These are phyloP conservation scores for Coffea canephora DNA, from an alignment of 257 asterid species.

Conservation along the genomic window DNA sequence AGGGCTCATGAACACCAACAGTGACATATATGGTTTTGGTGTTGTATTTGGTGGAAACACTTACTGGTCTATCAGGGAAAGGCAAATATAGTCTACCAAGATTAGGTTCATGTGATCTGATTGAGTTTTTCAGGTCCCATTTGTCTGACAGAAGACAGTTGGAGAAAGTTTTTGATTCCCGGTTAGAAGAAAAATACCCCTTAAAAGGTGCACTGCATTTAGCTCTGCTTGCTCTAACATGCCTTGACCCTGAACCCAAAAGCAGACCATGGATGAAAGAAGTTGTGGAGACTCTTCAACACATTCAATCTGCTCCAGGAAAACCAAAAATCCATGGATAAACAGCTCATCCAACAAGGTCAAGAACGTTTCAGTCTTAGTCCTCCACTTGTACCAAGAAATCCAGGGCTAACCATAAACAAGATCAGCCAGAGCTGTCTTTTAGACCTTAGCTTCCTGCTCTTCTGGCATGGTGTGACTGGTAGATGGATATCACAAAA, in stretches of 20 bases:
- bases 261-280: slow-evolving; percentile 66
- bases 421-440: too few relatives aligned
- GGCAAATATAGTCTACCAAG: slow-evolving; percentile 38
- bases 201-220: slow-evolving; percentile 44
- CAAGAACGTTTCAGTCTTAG: too few relatives aligned
- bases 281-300: slow-evolving; percentile 44
- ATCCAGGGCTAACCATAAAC: slow-evolving; percentile 11
- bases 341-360: too few relatives aligned
- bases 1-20: slow-evolving; percentile 53
- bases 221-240: slow-evolving; percentile 53
- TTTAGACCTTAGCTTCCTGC: too few relatives aligned
- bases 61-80: slow-evolving; percentile 53
- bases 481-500: too few relatives aligned
- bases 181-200: slow-evolving; percentile 57
- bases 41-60: slow-evolving; percentile 58
- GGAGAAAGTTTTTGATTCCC: slow-evolving; percentile 48
- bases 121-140: slow-evolving; percentile 56
- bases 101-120: slow-evolving; percentile 35
- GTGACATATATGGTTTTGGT: slow-evolving; percentile 71
- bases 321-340: slow-evolving; percentile 34
- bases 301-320: slow-evolving; percentile 34
- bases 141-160: slow-evolving; percentile 41
- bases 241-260: slow-evolving; percentile 48
- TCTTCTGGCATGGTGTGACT: too few relatives aligned
- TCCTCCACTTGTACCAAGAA: slow-evolving; percentile 15